A percentile compares a stretch with the other conserved stretches of the same genome.
Evolutionary conservation across 2,329 filamentous ascomycete genomes (phyloP).

Genomic region (Cordyceps javanica): DNA sequence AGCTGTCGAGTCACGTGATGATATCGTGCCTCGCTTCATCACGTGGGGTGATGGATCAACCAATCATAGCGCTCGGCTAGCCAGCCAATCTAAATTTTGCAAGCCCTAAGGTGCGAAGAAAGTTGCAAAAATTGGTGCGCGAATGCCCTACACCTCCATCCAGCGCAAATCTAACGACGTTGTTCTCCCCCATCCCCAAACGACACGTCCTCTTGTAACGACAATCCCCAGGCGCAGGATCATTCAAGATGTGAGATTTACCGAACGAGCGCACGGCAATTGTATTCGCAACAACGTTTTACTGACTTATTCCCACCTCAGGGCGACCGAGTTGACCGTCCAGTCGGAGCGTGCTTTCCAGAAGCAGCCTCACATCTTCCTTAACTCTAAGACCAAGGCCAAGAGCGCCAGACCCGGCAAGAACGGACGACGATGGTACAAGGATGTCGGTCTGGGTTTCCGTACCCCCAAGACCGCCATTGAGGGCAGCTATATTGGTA

Average conservation of each 20-base stretch:
- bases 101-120: conserved; percentile 33
- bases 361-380: conserved; percentile 99
- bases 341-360: conserved; percentile 99
- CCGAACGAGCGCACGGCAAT: conserved; percentile 9
- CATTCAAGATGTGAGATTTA: conserved; percentile 37
- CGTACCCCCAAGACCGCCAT: conserved; percentile 97
- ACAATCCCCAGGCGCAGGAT: conserved; percentile 34
- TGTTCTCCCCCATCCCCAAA: conserved; percentile 30
- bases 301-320: conserved; percentile 32
- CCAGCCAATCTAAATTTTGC: conserved; percentile 32
- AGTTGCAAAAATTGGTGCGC: conserved; percentile 29
- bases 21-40: conserved; percentile 18
- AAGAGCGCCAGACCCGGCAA: conserved; percentile 82
- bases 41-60: conserved; percentile 20
- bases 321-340: conserved; percentile 98
- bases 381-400: conserved; percentile 89
- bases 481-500: conserved; percentile 99
- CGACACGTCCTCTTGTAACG: conserved; percentile 34
- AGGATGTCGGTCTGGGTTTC: conserved; percentile 99
- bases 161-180: conserved; percentile 30
- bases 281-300: conserved; percentile 6
- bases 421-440: conserved; percentile 92
- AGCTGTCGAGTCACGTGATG: conserved; percentile 10
- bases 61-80: conserved; percentile 23
- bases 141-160: conserved; percentile 32